A percentile compares a stretch with the other conserved stretches of the same genome.
These are phyloP conservation scores for Lachancea sp. DNA, from an alignment of 805 yeast genomes.

Conservation along the genomic window DNA sequence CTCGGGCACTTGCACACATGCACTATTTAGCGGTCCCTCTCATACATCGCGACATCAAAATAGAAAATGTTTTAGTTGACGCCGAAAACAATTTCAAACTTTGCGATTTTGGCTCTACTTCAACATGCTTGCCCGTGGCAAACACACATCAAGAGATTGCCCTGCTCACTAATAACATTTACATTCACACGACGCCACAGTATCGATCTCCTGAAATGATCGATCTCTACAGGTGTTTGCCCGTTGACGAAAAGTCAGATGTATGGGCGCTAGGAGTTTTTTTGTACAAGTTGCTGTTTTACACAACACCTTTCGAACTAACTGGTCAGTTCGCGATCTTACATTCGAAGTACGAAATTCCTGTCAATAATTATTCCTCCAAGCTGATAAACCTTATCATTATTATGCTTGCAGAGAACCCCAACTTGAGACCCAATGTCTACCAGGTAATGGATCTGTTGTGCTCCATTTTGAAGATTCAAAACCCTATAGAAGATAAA, in stretches of 20 bases:
- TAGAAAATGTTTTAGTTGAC: conserved; percentile 87
- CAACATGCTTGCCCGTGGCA: conserved; percentile 43
- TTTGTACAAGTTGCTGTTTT: conserved; percentile 82
- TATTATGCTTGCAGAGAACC: conserved; percentile 77
- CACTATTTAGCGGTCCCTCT: conserved; percentile 61
- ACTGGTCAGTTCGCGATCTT: conserved; percentile 81
- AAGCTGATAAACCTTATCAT: conserved; percentile 69
- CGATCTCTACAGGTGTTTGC: conserved; percentile 72
- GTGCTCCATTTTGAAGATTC: conserved; percentile 51
- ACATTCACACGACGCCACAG: conserved; percentile 91
- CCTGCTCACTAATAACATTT: conserved; percentile 72
- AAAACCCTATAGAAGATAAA: conserved; percentile 42
- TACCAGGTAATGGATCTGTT: conserved; percentile 68
- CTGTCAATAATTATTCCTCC: conserved; percentile 65
- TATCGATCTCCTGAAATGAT: conserved; percentile 96
- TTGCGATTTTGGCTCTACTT: conserved; percentile 91
- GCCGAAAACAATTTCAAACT: conserved; percentile 63
- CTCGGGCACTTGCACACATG: conserved; percentile 77
- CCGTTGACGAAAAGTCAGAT: conserved; percentile 88
- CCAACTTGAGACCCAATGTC: conserved; percentile 76
- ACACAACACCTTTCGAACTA: conserved; percentile 87
- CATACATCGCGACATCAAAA: conserved; percentile 89
- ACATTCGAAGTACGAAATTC: conserved; percentile 77
- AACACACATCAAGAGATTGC: conserved; percentile 74
- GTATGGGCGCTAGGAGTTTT: conserved; percentile 97